phyloP scores from a whole-genome alignment of 1,284 basidiomycete species.

The Cryptococcus deneoformans region DNA sequence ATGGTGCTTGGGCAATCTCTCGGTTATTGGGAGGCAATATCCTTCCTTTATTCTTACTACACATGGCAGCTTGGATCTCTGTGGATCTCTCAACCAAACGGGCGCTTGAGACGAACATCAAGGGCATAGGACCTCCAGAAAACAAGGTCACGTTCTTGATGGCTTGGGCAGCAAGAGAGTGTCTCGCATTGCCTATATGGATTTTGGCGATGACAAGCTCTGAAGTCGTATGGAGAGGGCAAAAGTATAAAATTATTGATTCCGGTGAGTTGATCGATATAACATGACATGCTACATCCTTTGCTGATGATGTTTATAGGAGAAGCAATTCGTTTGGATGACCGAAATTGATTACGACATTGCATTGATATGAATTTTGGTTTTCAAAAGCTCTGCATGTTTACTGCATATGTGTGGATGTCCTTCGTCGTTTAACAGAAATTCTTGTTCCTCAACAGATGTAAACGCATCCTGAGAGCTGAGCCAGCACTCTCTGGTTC shows the following conservation, averaged over 20 bases:
- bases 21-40: constrained; percentile 61
- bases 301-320: background rate
- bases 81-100: constrained; percentile 45
- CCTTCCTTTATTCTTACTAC: constrained; percentile 63
- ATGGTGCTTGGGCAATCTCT: constrained; percentile 59
- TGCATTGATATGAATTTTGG: background rate
- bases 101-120: constrained; percentile 55
- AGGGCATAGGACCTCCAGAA: constrained; percentile 63
- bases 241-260: constrained; percentile 39
- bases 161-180: constrained; percentile 75
- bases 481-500: too few relatives aligned
- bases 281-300: too few relatives aligned
- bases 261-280: constrained; percentile 28
- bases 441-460: too few relatives aligned
- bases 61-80: constrained; percentile 61
- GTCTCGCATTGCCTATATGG: constrained; percentile 82
- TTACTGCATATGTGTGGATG: background rate
- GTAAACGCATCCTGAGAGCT: too few relatives aligned
- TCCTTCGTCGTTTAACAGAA: too few relatives aligned
- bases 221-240: constrained; percentile 78
- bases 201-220: constrained; percentile 71
- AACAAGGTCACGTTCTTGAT: constrained; percentile 58
- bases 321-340: background rate
- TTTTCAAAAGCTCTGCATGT: background rate
- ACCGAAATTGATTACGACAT: background rate